phyloP scores from a whole-genome alignment of 495 filamentous ascomycete genomes.

The Poronia punctata region DNA sequence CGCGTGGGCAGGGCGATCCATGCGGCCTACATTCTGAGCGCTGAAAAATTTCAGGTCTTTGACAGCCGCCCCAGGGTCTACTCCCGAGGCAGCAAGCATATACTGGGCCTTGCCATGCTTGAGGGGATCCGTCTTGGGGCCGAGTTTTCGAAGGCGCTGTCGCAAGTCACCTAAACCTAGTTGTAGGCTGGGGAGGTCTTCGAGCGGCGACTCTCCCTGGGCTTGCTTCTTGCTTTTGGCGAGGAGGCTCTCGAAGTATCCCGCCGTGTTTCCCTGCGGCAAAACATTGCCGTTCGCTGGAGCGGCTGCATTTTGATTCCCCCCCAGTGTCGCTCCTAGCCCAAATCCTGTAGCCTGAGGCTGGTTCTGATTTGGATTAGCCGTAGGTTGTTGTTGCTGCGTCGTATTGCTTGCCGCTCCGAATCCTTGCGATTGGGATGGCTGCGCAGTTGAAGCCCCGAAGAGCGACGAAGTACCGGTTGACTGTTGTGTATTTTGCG shows the following conservation, averaged over 20 bases:
- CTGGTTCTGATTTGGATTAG: constrained; percentile 9
- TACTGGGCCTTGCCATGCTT: constrained; percentile 70
- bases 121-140: constrained; percentile 42
- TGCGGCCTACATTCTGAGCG: constrained; percentile 27
- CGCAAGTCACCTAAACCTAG: constrained; percentile 82
- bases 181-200: constrained; percentile 64
- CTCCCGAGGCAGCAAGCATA: constrained; percentile 82
- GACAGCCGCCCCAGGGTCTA: constrained; percentile 68
- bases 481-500: constrained; percentile 3
- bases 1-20: constrained; percentile 25
- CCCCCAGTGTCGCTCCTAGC: constrained; percentile 11
- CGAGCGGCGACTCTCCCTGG: constrained; percentile 44
- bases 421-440: constrained; percentile 7
- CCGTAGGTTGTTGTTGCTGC: constrained; percentile 14
- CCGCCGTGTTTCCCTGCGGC: constrained; percentile 35
- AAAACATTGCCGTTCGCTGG: constrained; percentile 8
- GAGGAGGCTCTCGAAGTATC: constrained; percentile 82
- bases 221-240: constrained; percentile 65
- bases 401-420: constrained; percentile 1
- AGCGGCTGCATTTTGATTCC: constrained; percentile 10
- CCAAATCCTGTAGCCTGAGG: constrained; percentile 7
- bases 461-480: constrained; percentile 2
- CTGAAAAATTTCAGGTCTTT: constrained; percentile 62
- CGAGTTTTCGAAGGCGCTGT: constrained; percentile 72
- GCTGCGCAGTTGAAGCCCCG: background rate